These are phyloP conservation scores for Cyclanthera cordifolia DNA, from an alignment of 306 rosid genomes.

Conservation along the genomic window DNA sequence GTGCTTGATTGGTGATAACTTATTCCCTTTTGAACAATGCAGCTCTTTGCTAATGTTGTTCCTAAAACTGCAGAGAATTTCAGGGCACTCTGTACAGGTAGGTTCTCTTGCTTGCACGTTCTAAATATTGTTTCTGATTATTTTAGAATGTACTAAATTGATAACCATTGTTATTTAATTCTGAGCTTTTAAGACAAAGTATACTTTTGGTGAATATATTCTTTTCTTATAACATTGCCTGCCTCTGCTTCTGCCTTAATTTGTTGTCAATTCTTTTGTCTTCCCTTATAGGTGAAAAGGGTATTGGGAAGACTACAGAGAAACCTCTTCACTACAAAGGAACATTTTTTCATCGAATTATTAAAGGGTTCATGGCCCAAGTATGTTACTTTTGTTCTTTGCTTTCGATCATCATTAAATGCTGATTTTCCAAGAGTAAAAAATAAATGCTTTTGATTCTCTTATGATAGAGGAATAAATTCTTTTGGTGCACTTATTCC, in stretches of 20 bases:
- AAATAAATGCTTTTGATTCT: background rate
- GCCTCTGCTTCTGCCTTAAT: background rate
- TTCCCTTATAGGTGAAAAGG: conserved; percentile 66
- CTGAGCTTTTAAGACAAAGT: background rate
- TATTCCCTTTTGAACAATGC: conserved; percentile 31
- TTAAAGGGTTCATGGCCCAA: conserved; percentile 95
- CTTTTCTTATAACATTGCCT: background rate
- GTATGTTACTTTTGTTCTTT: conserved; percentile 38
- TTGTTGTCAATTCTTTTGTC: conserved; percentile 11
- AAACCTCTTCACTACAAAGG: conserved; percentile 86
- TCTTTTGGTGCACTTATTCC: background rate
- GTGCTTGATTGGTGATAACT: conserved; percentile 9
- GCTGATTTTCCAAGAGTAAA: background rate
- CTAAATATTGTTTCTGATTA: background rate
- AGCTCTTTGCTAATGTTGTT: conserved; percentile 76
- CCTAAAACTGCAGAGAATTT: conserved; percentile 89
- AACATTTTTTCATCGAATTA: conserved; percentile 69
- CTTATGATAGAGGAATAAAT: background rate
- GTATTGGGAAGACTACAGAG: conserved; percentile 66
- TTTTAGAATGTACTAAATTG: background rate
- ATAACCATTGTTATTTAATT: background rate
- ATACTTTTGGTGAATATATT: background rate
- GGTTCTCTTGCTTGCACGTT: background rate
- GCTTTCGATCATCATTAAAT: background rate
- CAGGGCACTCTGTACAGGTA: conserved; percentile 93